Evolutionary conservation across 2,329 filamentous ascomycete genomes (phyloP).

Genomic region (Monilinia laxa): DNA sequence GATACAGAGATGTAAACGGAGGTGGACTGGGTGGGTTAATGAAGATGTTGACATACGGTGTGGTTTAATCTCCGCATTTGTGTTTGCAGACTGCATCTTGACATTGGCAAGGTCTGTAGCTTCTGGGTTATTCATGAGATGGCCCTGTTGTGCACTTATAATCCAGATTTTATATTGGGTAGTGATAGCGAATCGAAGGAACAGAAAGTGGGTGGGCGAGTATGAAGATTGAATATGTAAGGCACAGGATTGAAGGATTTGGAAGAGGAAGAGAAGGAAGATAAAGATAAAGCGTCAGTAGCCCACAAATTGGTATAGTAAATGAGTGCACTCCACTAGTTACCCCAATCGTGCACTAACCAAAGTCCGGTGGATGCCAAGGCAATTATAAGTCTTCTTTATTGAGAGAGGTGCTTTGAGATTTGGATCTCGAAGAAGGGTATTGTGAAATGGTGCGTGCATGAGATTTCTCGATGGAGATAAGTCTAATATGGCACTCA

Average conservation of each 20-base stretch:
- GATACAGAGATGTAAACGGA: too few relatives aligned
- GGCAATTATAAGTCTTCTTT: not conserved
- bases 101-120: not conserved
- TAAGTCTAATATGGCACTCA: constrained; percentile 6
- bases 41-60: not conserved
- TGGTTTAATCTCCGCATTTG: not conserved
- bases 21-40: not conserved
- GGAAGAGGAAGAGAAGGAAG: not conserved
- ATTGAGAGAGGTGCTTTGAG: not conserved
- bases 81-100: not conserved
- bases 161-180: not conserved
- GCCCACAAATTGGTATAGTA: not conserved
- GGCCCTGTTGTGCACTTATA: too few relatives aligned
- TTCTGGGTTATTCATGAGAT: not conserved
- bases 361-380: not conserved
- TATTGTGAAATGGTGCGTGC: constrained; percentile 14
- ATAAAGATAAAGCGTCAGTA: not conserved
- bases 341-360: constrained; percentile 15
- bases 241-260: not conserved
- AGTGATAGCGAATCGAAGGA: not conserved
- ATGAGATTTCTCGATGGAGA: not conserved
- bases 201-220: not conserved
- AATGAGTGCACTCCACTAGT: not conserved
- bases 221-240: too few relatives aligned
- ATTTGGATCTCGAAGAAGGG: not conserved